Evolutionary conservation across 306 rosid genomes (phyloP), one percentile per base, ranked within the genome.

Genomic region (Oxytropis ochrocephala): DNA sequence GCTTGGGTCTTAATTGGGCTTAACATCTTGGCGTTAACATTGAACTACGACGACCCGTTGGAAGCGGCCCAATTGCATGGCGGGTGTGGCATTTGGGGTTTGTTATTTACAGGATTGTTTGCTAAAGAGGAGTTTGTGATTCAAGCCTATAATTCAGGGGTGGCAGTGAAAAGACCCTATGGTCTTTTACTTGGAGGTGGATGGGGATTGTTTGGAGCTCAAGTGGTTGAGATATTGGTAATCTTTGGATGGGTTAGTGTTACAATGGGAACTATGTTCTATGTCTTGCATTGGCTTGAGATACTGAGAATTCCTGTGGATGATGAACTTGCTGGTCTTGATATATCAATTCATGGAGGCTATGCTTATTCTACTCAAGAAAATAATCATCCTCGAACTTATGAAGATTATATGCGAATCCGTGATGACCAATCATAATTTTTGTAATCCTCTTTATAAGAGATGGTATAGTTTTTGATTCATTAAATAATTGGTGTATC

Each of bases 81-180:
- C 0, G 90, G 90, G 36, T 91, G 97, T 64, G 95, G 95, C 3
- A 64, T 76, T 17, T 88, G 93, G 96, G 91, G 91, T 8, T 64
- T 91, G 79, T 82, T 86, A 54, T 91, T 91, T 74, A 88, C 91
- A 8, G 92, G 97, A 5, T 36, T 91, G 75, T 88, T 86, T 76
- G 97, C 97, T 1, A 85, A 86, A 49, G 77, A 88, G 58, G 81
- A 83, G 70, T 84, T 86, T 54, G 84, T 88, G 47, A 36, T 56
- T 64, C 87, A 84, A 69, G 85, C 77, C 7, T 88, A 78, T 39
- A 57, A 86, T 35, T 33, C 78, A 1, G 85, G n/a, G 1, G 81
- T 58, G 12, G 19, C 32, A 21, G 58, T 65, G 56, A 47, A 64
- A 64, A 62, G 92, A 41, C 90, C 97, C n/a, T 79, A 73, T 57